Base-by-base conservation (phyloP, 768 basidiomycete species). In the Hygrophoropsis aurantiaca region DNA sequence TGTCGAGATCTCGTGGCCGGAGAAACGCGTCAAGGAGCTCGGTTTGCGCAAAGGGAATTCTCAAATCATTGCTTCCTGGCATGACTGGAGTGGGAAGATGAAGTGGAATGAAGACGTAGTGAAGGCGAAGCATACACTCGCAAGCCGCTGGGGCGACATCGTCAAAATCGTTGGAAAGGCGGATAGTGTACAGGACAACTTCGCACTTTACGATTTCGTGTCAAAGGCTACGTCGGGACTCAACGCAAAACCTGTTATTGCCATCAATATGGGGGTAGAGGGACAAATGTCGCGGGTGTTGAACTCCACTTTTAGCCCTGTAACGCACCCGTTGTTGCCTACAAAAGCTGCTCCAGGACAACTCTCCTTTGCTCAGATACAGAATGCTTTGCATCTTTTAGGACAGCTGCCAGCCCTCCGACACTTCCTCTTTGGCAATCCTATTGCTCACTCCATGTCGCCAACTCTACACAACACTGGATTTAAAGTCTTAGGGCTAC, bases 121-220 rank as follows among this genome's bases (percentile, higher is more conserved):
- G 37, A 77, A 80, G 56, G 78, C 83, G 47, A 88, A 87, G 59
- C 90, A 89, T 63, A 74, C 77, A 20, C 55, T 79, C 21, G 90
- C 89, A 2, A 68, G 74, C 36, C 67, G 70, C 49, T 72, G 83
- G 36, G 94, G 94, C 3, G 94, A 99, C 66, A 84, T 98, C 30
- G 75, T 94, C 70, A 98, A 98, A 72, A 80, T 98, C 45, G 85
- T 97, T 33, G 88, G 90, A 39, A 94, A 87, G 57, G 94, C 95
- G 9, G 77, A 74, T 45, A 67, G 69, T 4, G 55, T 91, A 16
- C 72, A 79, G 51, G 92, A 94, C 61, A 98, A 97, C 69, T 79
- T 93, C 53, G 71, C 78, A 1, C 74, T 98, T 45, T 79, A 84
- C 44, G 65, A 78, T 9, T 99, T 98, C 60, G 84, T 82, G 34